A percentile compares a stretch with the other conserved stretches of the same genome.
Evolutionary conservation across 306 rosid species (phyloP).

Genomic region (Hippophae gyantsensis): DNA sequence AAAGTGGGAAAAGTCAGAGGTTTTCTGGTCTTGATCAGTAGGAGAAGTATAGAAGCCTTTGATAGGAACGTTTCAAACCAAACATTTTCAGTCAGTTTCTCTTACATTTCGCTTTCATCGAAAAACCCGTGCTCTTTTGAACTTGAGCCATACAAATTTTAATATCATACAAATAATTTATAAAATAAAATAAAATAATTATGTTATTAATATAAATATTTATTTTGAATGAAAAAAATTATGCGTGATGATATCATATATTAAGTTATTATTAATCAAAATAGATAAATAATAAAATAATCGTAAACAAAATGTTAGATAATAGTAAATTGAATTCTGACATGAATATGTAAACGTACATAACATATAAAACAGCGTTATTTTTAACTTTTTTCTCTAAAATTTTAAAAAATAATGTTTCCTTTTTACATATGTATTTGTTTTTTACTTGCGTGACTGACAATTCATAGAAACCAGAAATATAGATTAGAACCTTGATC

Average conservation of each 20-base stretch:
- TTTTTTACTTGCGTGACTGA: constrained; percentile 31
- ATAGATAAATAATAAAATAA: neutral
- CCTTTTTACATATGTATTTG: constrained; percentile 10
- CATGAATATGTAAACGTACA: too few relatives aligned
- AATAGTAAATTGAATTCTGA: too few relatives aligned
- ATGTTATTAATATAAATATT: too few relatives aligned
- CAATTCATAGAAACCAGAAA: constrained; percentile 40
- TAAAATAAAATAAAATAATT: too few relatives aligned
- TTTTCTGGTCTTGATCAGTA: constrained; percentile 34
- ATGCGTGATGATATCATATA: too few relatives aligned
- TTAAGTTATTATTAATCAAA: neutral
- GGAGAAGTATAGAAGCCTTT: constrained; percentile 47
- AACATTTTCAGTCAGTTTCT: constrained; percentile 33
- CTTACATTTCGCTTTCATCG: constrained; percentile 69
- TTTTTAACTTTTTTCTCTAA: too few relatives aligned
- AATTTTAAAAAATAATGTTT: too few relatives aligned
- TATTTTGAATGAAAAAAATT: too few relatives aligned
- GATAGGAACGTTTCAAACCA: constrained; percentile 56
- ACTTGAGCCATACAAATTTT: constrained; percentile 5
- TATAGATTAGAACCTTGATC: constrained; percentile 27
- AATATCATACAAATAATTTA: too few relatives aligned
- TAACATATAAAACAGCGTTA: too few relatives aligned
- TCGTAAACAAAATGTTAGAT: too few relatives aligned
- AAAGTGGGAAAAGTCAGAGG: constrained; percentile 62
- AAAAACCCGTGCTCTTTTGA: constrained; percentile 33